Percentiles rank a stretch among this genome's conserved stretches.
Conservation (phyloP, 352 stramenopile species). For the Phytophthora vignae region DNA sequence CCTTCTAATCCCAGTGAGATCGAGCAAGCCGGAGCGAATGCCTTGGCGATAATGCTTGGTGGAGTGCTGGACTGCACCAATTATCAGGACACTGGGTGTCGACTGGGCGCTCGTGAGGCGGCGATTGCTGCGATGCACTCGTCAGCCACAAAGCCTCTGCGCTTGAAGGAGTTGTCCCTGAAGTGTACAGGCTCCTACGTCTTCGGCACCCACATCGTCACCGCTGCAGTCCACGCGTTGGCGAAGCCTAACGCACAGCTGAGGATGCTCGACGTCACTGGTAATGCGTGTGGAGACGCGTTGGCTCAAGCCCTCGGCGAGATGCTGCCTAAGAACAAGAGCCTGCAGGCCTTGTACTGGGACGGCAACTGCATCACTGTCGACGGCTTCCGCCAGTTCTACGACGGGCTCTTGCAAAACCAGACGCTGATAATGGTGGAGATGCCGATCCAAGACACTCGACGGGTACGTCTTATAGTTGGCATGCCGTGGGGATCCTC, state of each 20-base stretch:
- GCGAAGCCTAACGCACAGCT: conserved; percentile 46
- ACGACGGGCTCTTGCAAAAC: conserved; percentile 69
- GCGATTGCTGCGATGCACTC: conserved; percentile 15
- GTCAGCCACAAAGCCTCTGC: conserved; percentile 37
- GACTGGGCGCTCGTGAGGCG: conserved; percentile 27
- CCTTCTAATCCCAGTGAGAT: conserved; percentile 31
- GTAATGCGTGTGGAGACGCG: conserved; percentile 76
- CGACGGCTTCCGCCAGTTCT: conserved; percentile 71
- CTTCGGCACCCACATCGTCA: conserved; percentile 65
- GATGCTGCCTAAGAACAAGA: conserved; percentile 62
- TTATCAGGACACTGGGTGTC: conserved; percentile 15
- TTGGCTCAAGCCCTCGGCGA: conserved; percentile 56
- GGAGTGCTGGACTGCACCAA: conserved; percentile 30
- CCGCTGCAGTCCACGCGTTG: conserved; percentile 54
- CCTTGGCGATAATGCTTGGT: conserved; percentile 53
- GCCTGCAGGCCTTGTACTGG: conserved; percentile 76
- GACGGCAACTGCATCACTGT: conserved; percentile 81
- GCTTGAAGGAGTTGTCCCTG: conserved; percentile 66
- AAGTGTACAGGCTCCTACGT: conserved; percentile 56
- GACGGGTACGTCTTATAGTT: conserved; percentile 45
- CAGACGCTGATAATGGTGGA: conserved; percentile 73
- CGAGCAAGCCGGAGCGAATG: conserved; percentile 53
- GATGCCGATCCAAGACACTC: conserved; percentile 82
- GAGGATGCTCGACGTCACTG: conserved; percentile 76
- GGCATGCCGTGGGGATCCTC: not conserved